These are phyloP conservation scores for Starmerella potacharoeniae DNA, from an alignment of 805 yeast species.

Conservation along the genomic window DNA sequence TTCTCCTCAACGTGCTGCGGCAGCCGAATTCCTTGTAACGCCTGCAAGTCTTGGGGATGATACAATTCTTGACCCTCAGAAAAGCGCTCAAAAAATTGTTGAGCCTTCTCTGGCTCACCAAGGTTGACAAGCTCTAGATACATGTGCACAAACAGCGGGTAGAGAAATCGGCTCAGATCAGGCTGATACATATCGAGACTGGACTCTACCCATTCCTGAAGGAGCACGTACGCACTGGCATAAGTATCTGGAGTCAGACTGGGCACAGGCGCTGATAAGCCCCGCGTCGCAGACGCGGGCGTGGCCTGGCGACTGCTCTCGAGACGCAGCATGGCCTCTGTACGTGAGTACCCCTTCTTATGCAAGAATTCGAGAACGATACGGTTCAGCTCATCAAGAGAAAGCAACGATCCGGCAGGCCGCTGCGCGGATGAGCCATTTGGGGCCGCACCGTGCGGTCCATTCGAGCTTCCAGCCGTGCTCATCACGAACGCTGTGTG, in stretches of 20 bases:
- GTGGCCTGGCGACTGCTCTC: conserved; percentile 38
- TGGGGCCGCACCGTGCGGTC: neutral
- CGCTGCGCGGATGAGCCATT: conserved; percentile 7
- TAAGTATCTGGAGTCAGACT: conserved; percentile 51
- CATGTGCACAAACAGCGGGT: conserved; percentile 87
- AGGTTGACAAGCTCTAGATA: conserved; percentile 68
- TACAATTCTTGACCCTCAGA: conserved; percentile 58
- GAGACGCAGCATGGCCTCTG: conserved; percentile 86
- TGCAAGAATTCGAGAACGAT: conserved; percentile 86
- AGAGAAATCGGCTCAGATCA: conserved; percentile 70
- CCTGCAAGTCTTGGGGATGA: conserved; percentile 67
- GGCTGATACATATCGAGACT: conserved; percentile 84
- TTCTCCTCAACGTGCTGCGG: conserved; percentile 76
- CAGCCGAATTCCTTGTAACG: conserved; percentile 61
- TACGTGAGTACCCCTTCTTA: conserved; percentile 86
- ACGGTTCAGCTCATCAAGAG: conserved; percentile 80
- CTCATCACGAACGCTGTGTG: neutral
- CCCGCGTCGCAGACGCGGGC: conserved; percentile 28
- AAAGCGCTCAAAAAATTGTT: conserved; percentile 63
- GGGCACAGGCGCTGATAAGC: conserved; percentile 25
- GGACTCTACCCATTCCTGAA: conserved; percentile 80
- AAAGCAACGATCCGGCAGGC: conserved; percentile 17
- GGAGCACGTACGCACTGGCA: conserved; percentile 65
- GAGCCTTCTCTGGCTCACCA: conserved; percentile 45
- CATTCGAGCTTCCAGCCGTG: neutral